A percentile compares a stretch with the other conserved stretches of the same genome.
Conservation (phyloP, 176 grass and related monocot species). For the Saccharum officinarum region DNA sequence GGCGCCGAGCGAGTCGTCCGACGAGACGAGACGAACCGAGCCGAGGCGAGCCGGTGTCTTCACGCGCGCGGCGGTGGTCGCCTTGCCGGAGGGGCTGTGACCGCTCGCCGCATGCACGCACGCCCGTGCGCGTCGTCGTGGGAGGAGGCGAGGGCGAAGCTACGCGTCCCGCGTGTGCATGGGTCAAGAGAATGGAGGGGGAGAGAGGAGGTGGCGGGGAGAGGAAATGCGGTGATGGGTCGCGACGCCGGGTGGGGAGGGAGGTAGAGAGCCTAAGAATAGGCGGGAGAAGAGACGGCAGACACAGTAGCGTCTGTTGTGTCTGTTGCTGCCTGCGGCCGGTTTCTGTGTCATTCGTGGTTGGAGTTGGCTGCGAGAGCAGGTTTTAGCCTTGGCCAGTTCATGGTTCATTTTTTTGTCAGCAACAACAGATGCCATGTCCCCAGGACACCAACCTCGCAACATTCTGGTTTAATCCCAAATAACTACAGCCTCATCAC, state of each 20-base stretch:
- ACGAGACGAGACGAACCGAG: neutral
- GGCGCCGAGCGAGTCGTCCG: neutral
- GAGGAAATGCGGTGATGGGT: constrained; percentile 11
- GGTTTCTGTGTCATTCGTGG: neutral
- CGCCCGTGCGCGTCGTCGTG: constrained; percentile 1
- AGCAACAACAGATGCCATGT: neutral
- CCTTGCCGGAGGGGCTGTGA: neutral
- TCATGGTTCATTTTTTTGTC: neutral
- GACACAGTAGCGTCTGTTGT: neutral
- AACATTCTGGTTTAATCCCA: neutral
- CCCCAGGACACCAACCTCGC: neutral
- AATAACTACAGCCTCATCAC: neutral
- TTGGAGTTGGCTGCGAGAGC: neutral
- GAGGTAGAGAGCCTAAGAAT: constrained; percentile 51
- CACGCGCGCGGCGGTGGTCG: constrained; percentile 10
- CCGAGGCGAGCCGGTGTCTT: neutral
- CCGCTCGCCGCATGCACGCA: constrained; percentile 34
- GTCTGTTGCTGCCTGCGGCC: constrained; percentile 20
- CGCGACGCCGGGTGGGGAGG: constrained; percentile 18
- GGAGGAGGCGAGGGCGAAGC: constrained; percentile 17
- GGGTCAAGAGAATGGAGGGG: constrained; percentile 30
- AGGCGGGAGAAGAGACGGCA: constrained; percentile 30
- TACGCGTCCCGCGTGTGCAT: constrained; percentile 34
- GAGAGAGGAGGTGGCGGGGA: constrained; percentile 48
- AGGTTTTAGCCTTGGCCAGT: constrained; percentile 7